These are phyloP conservation scores for Limonium bicolor DNA, from an alignment of 148 eudicot genomes.

Conservation along the genomic window DNA sequence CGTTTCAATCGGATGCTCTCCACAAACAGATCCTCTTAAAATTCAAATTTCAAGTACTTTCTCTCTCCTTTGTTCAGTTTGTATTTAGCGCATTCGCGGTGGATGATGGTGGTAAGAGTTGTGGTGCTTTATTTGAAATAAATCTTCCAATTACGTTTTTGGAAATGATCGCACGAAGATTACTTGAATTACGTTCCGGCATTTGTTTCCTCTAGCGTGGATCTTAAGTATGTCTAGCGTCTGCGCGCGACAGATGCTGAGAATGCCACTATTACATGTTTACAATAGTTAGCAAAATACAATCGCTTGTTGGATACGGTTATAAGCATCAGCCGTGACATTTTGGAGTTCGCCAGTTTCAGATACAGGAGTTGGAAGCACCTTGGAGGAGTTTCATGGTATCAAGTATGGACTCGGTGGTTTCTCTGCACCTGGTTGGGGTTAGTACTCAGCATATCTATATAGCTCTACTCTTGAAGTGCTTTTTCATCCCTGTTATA, in stretches of 20 bases:
- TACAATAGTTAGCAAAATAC: not conserved
- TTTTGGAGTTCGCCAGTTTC: slow-evolving; percentile 30
- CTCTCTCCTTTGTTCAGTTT: not conserved
- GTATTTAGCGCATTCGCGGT: too few relatives aligned
- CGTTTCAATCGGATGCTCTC: slow-evolving; percentile 18
- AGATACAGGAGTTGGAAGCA: slow-evolving; percentile 49
- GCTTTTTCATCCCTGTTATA: not conserved
- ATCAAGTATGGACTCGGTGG: slow-evolving; percentile 10
- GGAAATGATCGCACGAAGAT: not conserved
- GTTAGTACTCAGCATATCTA: too few relatives aligned
- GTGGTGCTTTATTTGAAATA: not conserved
- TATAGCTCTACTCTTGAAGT: too few relatives aligned
- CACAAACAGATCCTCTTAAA: slow-evolving; percentile 13
- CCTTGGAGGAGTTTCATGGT: slow-evolving; percentile 34
- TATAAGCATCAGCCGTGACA: not conserved
- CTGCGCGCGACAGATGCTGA: not conserved
- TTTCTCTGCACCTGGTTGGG: slow-evolving; percentile 29
- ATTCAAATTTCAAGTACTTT: slow-evolving; percentile 29
- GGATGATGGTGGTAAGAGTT: not conserved
- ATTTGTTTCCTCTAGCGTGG: not conserved
- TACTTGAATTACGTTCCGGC: not conserved
- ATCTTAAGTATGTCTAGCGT: not conserved
- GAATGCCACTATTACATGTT: not conserved
- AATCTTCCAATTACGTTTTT: not conserved
- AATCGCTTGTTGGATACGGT: not conserved